A percentile compares a stretch with the other conserved stretches of the same genome.
These are phyloP conservation scores for Yarrowia sp. DNA, from an alignment of 805 yeast genomes.

Conservation along the genomic window DNA sequence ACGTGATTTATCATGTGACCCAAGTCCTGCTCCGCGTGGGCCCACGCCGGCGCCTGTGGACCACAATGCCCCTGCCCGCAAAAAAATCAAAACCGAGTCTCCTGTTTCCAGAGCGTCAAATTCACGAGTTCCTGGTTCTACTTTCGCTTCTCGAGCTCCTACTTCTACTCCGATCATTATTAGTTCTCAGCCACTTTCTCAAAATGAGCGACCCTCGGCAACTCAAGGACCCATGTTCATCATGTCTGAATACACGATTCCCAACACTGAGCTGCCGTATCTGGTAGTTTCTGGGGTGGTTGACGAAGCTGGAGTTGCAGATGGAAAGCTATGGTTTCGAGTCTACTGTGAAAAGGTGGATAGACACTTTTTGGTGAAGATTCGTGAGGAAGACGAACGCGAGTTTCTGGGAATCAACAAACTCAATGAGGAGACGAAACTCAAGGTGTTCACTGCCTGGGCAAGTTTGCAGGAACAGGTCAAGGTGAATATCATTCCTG, in stretches of 20 bases:
- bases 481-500: not conserved
- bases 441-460: not conserved
- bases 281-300: not conserved
- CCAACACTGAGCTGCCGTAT: not conserved
- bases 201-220: too few relatives aligned
- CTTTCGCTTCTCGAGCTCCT: too few relatives aligned
- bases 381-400: not conserved
- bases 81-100: slow-evolving; percentile 6
- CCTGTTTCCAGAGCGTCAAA: not conserved
- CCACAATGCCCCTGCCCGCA: not conserved
- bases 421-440: not conserved
- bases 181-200: too few relatives aligned
- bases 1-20: too few relatives aligned
- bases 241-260: not conserved
- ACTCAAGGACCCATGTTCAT: not conserved
- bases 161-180: too few relatives aligned
- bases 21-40: too few relatives aligned
- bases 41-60: too few relatives aligned
- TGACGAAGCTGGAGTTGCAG: not conserved
- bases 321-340: not conserved
- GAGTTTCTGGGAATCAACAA: not conserved
- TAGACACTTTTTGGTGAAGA: not conserved
- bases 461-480: not conserved
- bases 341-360: not conserved
- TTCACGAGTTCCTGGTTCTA: too few relatives aligned